Conservation (phyloP, 73 alveolate species). For the Tetrahymena borealis region DNA sequence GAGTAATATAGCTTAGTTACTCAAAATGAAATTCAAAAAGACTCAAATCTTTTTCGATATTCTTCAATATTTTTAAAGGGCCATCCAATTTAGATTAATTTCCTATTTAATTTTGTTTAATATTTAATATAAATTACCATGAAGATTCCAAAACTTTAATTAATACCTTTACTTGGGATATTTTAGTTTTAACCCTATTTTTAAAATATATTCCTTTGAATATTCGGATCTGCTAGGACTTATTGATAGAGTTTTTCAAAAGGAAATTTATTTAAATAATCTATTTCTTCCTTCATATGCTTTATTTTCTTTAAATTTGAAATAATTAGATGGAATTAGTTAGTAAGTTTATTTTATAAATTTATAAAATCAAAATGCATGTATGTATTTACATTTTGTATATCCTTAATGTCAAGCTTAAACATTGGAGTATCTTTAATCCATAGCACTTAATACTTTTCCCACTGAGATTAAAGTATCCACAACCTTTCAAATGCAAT, state of each 20-base stretch:
- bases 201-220: neutral
- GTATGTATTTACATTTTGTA: neutral
- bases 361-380: neutral
- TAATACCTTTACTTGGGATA: neutral
- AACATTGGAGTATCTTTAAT: neutral
- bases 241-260: neutral
- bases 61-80: neutral
- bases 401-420: neutral
- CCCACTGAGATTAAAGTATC: neutral
- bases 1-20: neutral
- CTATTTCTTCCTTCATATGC: neutral
- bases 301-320: neutral
- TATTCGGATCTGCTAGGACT: neutral
- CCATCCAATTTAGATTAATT: neutral
- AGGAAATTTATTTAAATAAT: neutral
- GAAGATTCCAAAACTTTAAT: no score
- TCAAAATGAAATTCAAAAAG: neutral
- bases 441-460: neutral
- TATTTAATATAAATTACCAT: neutral
- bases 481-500: neutral
- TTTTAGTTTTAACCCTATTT: neutral
- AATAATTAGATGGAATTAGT: no score
- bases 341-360: neutral
- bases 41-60: neutral
- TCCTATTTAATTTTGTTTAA: neutral